Evolutionary conservation across 192 early-diverging fungal genomes (phyloP).

Genomic region (Coemansia sp.): DNA sequence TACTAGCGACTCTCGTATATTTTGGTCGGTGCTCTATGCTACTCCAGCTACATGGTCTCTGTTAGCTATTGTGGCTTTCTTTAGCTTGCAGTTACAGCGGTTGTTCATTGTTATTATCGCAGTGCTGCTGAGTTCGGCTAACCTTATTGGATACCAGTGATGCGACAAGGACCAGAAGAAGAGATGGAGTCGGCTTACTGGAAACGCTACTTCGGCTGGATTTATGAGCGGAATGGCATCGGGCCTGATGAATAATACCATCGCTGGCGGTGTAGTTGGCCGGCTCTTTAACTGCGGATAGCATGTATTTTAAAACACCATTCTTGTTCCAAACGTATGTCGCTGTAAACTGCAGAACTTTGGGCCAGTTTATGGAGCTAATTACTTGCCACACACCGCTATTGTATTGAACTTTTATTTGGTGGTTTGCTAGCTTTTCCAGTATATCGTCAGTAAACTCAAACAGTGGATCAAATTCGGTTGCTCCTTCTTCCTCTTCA

Average conservation of each 20-base stretch:
- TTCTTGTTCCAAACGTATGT: slow-evolving; percentile 25
- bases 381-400: slow-evolving; percentile 4
- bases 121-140: slow-evolving; percentile 82
- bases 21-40: slow-evolving; percentile 92
- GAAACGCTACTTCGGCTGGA: slow-evolving; percentile 23
- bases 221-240: slow-evolving; percentile 51
- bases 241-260: slow-evolving; percentile 56
- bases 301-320: no score
- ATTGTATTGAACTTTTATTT: background rate
- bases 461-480: slow-evolving; percentile 9
- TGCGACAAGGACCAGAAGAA: slow-evolving; percentile 91
- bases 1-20: slow-evolving; percentile 82
- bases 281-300: no score
- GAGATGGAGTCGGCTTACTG: slow-evolving; percentile 69
- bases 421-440: background rate
- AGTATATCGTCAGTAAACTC: slow-evolving; percentile 5
- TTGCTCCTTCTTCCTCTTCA: background rate
- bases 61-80: slow-evolving; percentile 71
- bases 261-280: slow-evolving; percentile 40
- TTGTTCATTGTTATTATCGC: slow-evolving; percentile 87
- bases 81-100: slow-evolving; percentile 78
- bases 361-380: slow-evolving; percentile 16
- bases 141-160: slow-evolving; percentile 93
- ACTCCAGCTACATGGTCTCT: slow-evolving; percentile 79
- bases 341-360: slow-evolving; percentile 26